A percentile compares a stretch with the other conserved stretches of the same genome.
Conservation (phyloP, 164 flowering plant genomes). For the Chimonanthus salicifolius region DNA sequence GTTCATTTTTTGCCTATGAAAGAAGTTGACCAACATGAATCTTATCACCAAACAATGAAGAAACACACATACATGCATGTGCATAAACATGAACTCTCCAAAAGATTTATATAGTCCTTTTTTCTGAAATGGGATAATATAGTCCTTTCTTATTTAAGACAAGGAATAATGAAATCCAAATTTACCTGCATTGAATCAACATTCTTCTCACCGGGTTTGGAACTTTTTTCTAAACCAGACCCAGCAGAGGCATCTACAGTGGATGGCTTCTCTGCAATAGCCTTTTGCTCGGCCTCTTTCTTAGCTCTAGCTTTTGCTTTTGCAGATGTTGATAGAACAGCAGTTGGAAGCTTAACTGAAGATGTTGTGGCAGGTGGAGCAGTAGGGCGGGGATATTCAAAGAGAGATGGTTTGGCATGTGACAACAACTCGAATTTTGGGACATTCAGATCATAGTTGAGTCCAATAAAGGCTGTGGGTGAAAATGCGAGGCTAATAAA, state of each 20-base stretch:
- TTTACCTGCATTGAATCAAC: constrained; percentile 91
- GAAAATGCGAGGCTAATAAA: constrained; percentile 88
- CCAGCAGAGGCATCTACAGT: constrained; percentile 36
- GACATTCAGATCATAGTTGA: constrained; percentile 87
- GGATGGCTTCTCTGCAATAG: constrained; percentile 49
- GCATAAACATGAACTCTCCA: too few relatives aligned
- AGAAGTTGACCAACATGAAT: too few relatives aligned
- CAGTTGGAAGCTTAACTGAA: constrained; percentile 86
- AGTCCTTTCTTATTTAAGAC: too few relatives aligned
- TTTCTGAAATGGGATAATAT: too few relatives aligned
- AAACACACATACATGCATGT: too few relatives aligned
- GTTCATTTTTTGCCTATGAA: too few relatives aligned
- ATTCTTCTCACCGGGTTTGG: constrained; percentile 62
- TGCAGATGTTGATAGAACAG: constrained; percentile 85
- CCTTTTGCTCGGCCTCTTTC: constrained; percentile 89
- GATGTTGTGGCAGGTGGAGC: constrained; percentile 77
- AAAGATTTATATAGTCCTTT: too few relatives aligned
- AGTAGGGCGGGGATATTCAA: constrained; percentile 91
- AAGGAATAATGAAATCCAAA: background rate
- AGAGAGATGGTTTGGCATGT: constrained; percentile 91
- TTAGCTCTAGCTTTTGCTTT: constrained; percentile 95
- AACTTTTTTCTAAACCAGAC: constrained; percentile 50
- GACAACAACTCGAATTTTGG: constrained; percentile 95
- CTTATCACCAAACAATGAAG: too few relatives aligned
- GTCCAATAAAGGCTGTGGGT: constrained; percentile 91